phyloP scores from a whole-genome alignment of 129 eudicot genomes.

The Flaveria sonorensis region DNA sequence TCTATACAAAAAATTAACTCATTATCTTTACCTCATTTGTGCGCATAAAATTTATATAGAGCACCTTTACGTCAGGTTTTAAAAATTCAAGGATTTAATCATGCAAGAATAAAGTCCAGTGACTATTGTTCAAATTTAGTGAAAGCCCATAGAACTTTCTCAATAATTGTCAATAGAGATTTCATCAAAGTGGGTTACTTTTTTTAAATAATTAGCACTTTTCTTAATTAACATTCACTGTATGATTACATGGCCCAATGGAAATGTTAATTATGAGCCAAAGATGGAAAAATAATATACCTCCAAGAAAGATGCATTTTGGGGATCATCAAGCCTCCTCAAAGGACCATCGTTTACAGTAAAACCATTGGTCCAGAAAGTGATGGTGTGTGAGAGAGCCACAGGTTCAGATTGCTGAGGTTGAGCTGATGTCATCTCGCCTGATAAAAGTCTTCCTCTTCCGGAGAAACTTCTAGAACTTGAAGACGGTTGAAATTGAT shows the following conservation, averaged over 20 bases:
- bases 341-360: conserved; percentile 89
- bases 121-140: not conserved
- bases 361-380: conserved; percentile 89
- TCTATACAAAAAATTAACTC: not conserved
- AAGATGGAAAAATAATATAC: conserved; percentile 33
- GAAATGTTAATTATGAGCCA: not conserved
- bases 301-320: conserved; percentile 85
- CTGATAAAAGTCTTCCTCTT: conserved; percentile 82
- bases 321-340: conserved; percentile 82
- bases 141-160: not conserved
- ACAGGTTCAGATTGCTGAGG: conserved; percentile 57
- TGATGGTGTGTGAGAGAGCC: conserved; percentile 54
- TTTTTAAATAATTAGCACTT: not conserved
- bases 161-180: not conserved
- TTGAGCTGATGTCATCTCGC: conserved; percentile 56
- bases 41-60: not conserved
- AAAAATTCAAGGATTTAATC: not conserved
- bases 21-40: not conserved
- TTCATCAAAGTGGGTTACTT: not conserved
- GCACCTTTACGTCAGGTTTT: not conserved
- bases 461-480: conserved; percentile 82
- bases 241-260: not conserved
- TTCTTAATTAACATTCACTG: not conserved
- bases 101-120: not conserved
- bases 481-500: conserved; percentile 65